A percentile compares a stretch with the other conserved stretches of the same genome.
Conservation (phyloP, 148 eudicot species). For the Suaeda aralocaspica region DNA sequence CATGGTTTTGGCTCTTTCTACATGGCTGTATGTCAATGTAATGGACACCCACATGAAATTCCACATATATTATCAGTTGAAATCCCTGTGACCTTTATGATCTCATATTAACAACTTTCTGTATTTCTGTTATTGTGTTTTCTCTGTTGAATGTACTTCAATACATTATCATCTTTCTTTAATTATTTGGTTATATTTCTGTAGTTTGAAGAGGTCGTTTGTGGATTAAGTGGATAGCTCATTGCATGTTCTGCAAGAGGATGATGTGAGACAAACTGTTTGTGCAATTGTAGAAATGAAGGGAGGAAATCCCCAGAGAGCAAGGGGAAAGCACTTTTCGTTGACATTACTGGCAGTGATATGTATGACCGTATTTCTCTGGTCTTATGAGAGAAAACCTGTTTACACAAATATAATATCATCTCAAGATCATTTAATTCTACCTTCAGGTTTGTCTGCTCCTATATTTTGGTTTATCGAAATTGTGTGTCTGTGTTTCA, state of each 20-base stretch:
- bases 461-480: not conserved
- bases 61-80: not conserved
- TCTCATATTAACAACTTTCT: not conserved
- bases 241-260: not conserved
- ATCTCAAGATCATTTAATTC: slow-evolving; percentile 42
- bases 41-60: not conserved
- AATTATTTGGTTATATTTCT: not conserved
- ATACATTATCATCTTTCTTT: slow-evolving; percentile 1
- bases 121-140: not conserved
- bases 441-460: slow-evolving; percentile 48
- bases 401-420: slow-evolving; percentile 28
- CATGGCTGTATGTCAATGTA: not conserved
- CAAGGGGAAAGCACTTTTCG: slow-evolving; percentile 48
- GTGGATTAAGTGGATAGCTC: slow-evolving; percentile 7
- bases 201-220: slow-evolving; percentile 12
- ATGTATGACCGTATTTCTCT: slow-evolving; percentile 55
- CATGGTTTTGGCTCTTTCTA: slow-evolving; percentile 2
- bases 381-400: slow-evolving; percentile 70
- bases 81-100: not conserved
- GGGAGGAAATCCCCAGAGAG: slow-evolving; percentile 48
- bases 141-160: not conserved
- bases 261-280: slow-evolving; percentile 30
- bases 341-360: slow-evolving; percentile 46
- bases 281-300: slow-evolving; percentile 44
- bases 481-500: not conserved